Base-by-base conservation (phyloP, 768 basidiomycete genomes). In the Lentinus brumalis region DNA sequence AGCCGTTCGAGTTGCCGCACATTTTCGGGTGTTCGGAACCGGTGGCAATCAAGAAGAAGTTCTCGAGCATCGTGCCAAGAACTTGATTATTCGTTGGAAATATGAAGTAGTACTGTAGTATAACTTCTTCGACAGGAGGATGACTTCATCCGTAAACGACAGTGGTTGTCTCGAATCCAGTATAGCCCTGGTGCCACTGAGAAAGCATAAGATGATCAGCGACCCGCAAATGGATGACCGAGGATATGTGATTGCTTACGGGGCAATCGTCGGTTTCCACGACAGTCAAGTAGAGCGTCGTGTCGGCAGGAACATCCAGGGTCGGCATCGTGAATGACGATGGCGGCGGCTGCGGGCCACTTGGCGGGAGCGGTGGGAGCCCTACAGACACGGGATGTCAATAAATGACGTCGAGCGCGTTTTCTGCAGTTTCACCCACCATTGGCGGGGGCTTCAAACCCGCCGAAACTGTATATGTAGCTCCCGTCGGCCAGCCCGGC, bases 261-360 rank as follows among this genome's bases (percentile, higher is more conserved):
- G 60, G 60, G 32, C 60, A 61, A 21, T 61, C 60, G 50, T 56
- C 56, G n/a, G 53, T 61, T 40, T 61, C 60, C 6, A 61, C 50
- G 11, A 61, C 55, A 5, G 55, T 46, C 30, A 61, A 29, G 29
- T 56, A 61, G 16, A 60, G 29, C 7, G 58, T 59, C 4, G 39
- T 53, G 8, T 30, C 32, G 47, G 54, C 44, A 26, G 46, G 45
- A 6, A 21, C 21, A 5, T 46, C 50, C 14, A 56, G 42, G 30
- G 41, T 46, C 11, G 60, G 60, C 60, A 61, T 57, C 16, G 40
- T 40, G n/a, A 61, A 54, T 12, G 46, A 50, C n/a, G 60, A 56
- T 5, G 60, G 60, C 40, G 59, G 59, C 9, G 59, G 59, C 6
- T 46, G 47, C 7, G 54, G 60, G 21, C 15, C 12, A 10, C 41